Evolutionary conservation across 768 basidiomycete species (phyloP), one percentile per base, ranked within the genome.

Genomic region (Lactarius vividus): DNA sequence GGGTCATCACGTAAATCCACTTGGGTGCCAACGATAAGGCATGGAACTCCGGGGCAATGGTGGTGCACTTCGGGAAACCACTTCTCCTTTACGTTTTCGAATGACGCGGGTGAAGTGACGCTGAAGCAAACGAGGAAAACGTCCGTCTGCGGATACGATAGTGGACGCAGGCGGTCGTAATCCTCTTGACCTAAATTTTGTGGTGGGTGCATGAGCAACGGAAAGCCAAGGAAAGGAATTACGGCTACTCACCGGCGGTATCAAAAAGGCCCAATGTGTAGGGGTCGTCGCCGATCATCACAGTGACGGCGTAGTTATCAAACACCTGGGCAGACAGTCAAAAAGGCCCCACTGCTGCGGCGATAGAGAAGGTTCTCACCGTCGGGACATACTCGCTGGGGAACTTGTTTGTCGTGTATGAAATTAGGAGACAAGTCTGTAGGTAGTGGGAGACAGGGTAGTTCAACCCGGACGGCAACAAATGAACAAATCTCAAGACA

Each of bases 21-120:
- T 81, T 99, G 97, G 57, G 97, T 99, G 70, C 97, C 97, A 64
- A 99, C 96, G 74, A 99, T 98, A 74, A 99, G 87, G 85, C 96
- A 98, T 71, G 96, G 96, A 64, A 98, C 96, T 58, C 97, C 96
- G 18, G 97, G 97, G 83, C 97, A 99, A 75, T 99, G 97, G 76
- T 98, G 97, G 76, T 96, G 96, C 61, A 99, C 96, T 81, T 99
- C 97, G 6, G 97, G 97, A 85, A 98, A 97, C 97, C 97, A 99
- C 78, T 99, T 99, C 81, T 99, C 97, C 85, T 97, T 98, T 74
- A 99, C 96, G 89, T 99, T 98, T 79, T 99, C 97, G 75, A 98
- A 99, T 57, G 94, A 96, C 33, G 97, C 96, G 4, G 96, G 97
- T 11, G 92, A 95, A 49, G 96, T 98, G 72, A 99, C 97, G 74